phyloP scores from a whole-genome alignment of 2,329 filamentous ascomycete species.

The Tolypocladium pustulatum region DNA sequence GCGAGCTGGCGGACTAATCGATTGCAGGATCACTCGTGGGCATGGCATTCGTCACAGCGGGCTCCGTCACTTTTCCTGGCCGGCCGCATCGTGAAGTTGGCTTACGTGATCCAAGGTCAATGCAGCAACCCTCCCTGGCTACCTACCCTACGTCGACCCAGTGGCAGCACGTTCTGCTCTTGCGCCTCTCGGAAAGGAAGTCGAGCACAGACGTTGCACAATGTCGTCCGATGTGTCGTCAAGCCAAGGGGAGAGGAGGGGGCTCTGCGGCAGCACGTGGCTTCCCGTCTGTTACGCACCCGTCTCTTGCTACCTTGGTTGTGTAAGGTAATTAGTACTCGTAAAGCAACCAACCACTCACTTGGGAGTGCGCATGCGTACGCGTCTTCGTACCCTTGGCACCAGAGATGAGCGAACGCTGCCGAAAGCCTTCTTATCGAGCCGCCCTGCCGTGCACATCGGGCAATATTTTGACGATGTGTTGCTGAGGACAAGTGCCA shows the following conservation, averaged over 20 bases:
- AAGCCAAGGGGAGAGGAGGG: background rate
- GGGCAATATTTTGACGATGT: no score
- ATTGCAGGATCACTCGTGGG: background rate
- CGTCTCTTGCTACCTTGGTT: no score
- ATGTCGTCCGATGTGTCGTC: background rate
- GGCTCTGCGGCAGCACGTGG: background rate
- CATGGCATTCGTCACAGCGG: background rate
- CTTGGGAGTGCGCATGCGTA: background rate
- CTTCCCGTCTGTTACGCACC: background rate
- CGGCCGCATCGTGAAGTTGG: background rate
- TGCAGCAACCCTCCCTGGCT: no score
- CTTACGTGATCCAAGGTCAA: background rate
- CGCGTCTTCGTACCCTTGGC: background rate
- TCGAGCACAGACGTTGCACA: background rate
- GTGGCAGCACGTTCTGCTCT: background rate
- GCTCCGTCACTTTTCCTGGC: background rate
- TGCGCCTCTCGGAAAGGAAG: background rate
- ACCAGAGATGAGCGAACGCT: background rate
- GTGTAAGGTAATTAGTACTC: no score
- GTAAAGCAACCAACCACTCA: no score
- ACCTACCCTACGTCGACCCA: no score
- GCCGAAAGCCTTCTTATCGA: background rate
- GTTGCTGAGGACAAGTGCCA: background rate
- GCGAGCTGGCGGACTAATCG: background rate
- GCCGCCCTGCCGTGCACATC: no score